Evolutionary conservation across 768 basidiomycete genomes (phyloP).

Genomic region (Favolaschia claudopus): DNA sequence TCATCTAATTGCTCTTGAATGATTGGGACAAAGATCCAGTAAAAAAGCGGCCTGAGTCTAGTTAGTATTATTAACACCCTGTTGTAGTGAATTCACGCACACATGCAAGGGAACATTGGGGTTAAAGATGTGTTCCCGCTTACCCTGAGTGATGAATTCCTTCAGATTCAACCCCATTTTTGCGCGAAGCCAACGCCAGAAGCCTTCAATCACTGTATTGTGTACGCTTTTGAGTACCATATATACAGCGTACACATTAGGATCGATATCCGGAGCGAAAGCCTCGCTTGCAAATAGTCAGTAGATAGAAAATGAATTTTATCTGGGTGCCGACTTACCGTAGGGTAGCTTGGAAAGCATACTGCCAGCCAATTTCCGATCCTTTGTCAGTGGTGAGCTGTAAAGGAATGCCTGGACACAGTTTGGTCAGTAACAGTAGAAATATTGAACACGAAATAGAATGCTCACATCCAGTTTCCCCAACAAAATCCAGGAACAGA

Average conservation of each 20-base stretch:
- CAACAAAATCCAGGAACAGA: conserved; percentile 41
- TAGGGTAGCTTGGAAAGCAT: background rate
- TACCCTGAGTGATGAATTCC: conserved; percentile 28
- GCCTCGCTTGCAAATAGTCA: conserved; percentile 18
- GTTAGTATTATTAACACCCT: too few species aligned
- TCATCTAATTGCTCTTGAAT: too few species aligned
- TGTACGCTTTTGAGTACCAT: conserved; percentile 33
- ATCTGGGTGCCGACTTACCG: too few species aligned
- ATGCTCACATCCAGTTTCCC: conserved; percentile 31
- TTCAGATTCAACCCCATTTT: conserved; percentile 28
- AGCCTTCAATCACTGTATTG: conserved; percentile 38
- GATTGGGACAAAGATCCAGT: too few species aligned
- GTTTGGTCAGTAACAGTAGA: background rate
- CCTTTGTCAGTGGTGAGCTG: conserved; percentile 39
- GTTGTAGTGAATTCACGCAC: conserved; percentile 8
- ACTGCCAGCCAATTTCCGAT: conserved; percentile 38
- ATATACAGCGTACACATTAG: conserved; percentile 21
- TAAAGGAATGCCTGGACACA: conserved; percentile 33
- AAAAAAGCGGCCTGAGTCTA: too few species aligned
- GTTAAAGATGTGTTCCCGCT: conserved; percentile 28
- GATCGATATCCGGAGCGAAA: conserved; percentile 32
- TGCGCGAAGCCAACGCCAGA: conserved; percentile 37
- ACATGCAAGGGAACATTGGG: conserved; percentile 23
- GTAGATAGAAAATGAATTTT: background rate
- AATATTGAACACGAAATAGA: background rate